Evolutionary conservation across 2,329 filamentous ascomycete genomes (phyloP).

Genomic region (Claviceps pazoutovae): DNA sequence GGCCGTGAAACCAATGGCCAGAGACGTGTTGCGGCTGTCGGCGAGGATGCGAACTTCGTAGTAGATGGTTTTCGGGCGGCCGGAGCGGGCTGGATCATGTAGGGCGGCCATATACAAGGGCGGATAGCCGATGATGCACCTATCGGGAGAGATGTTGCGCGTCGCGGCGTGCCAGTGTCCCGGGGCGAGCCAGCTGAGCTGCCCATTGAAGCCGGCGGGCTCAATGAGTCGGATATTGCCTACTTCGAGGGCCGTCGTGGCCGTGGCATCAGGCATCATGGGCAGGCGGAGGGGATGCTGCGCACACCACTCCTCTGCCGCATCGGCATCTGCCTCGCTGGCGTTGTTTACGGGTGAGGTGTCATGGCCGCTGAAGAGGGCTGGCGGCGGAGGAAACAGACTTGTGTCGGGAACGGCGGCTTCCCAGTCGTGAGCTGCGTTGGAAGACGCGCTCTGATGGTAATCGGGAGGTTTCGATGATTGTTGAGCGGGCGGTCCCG

Average conservation of each 20-base stretch:
- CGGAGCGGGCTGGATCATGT: conserved; percentile 39
- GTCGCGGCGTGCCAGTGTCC: conserved; percentile 39
- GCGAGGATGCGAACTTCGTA: conserved; percentile 51
- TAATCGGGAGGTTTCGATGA: too few relatives aligned
- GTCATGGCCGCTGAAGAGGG: conserved; percentile 49
- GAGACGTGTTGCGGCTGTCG: conserved; percentile 30
- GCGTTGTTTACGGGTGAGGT: conserved; percentile 57
- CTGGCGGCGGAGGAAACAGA: conserved; percentile 58
- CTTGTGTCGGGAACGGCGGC: conserved; percentile 57
- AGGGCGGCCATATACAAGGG: conserved; percentile 52
- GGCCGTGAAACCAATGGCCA: conserved; percentile 58
- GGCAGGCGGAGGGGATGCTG: conserved; percentile 44
- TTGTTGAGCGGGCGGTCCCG: conserved; percentile 7
- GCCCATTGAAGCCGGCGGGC: conserved; percentile 33
- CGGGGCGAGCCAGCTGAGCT: conserved; percentile 28
- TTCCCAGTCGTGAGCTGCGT: conserved; percentile 54
- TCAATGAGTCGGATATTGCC: conserved; percentile 41
- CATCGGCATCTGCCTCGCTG: conserved; percentile 45
- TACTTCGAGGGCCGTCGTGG: conserved; percentile 31
- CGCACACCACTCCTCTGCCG: conserved; percentile 52
- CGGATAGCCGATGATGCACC: conserved; percentile 51
- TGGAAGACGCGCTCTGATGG: too few relatives aligned
- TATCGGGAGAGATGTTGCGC: conserved; percentile 36
- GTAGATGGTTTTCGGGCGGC: conserved; percentile 43
- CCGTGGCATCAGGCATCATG: conserved; percentile 31